These are phyloP conservation scores for Albizia julibrissin DNA, from an alignment of 306 rosid genomes.

Conservation along the genomic window DNA sequence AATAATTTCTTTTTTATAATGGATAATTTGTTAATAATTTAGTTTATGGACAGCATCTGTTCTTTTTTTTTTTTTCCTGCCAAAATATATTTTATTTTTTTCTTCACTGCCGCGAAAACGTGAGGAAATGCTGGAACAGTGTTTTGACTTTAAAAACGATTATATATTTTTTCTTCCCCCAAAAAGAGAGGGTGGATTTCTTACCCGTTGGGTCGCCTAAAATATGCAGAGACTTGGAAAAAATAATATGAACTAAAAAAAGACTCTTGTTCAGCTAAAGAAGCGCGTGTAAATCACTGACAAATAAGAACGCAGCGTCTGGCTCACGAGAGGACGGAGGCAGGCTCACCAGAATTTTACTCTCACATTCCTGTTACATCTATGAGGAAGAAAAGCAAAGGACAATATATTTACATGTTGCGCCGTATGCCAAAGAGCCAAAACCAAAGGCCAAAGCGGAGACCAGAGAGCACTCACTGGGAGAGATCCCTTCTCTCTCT, in stretches of 20 bases:
- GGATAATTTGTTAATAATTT: neutral
- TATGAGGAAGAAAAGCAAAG: conserved; percentile 2
- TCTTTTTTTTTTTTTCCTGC: no score
- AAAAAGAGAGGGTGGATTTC: neutral
- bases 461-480: conserved; percentile 22
- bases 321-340: neutral
- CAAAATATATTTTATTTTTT: no score
- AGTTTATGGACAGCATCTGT: neutral
- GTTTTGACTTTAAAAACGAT: neutral
- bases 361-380: neutral
- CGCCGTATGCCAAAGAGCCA: conserved; percentile 17
- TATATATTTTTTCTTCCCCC: neutral
- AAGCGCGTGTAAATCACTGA: neutral
- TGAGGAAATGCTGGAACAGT: neutral
- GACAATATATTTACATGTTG: conserved; percentile 11
- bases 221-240: neutral
- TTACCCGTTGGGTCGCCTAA: neutral
- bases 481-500: conserved; percentile 13
- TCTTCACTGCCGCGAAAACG: no score
- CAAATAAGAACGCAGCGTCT: neutral
- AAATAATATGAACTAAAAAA: neutral
- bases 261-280: neutral
- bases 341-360: neutral
- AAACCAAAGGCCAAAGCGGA: conserved; percentile 17
- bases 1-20: no score